Conservation (phyloP, 148 eudicot genomes). For the Talinum fruticosum region DNA sequence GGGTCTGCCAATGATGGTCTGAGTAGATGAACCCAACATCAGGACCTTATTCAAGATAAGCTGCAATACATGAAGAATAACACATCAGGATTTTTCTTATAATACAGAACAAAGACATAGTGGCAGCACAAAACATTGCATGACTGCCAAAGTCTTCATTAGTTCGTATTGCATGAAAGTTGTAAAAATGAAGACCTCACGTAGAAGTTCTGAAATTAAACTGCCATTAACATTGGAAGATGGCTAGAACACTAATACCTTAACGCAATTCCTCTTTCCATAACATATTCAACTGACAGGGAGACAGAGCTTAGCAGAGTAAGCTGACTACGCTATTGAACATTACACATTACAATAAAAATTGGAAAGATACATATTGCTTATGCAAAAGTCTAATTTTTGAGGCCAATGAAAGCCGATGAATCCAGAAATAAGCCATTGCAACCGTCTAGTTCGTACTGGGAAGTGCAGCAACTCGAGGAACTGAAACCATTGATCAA, state of each 20-base stretch:
- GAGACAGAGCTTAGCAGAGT: background rate
- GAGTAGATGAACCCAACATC: conserved; percentile 76
- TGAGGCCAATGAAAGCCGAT: background rate
- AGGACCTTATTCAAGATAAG: conserved; percentile 72
- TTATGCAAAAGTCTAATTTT: background rate
- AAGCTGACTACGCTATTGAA: background rate
- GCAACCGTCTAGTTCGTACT: background rate
- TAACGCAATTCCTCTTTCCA: background rate
- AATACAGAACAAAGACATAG: background rate
- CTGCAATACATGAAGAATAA: conserved; percentile 40
- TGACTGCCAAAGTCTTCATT: background rate
- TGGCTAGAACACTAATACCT: background rate
- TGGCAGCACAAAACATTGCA: background rate
- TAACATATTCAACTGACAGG: background rate
- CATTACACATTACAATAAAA: background rate
- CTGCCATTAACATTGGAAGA: too few species aligned
- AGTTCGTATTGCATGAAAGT: background rate
- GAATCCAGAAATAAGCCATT: background rate
- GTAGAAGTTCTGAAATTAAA: background rate
- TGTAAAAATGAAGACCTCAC: background rate
- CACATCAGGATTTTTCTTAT: background rate
- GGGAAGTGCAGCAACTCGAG: background rate
- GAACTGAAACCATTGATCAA: background rate
- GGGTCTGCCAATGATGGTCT: conserved; percentile 91
- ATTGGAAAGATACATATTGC: background rate